Evolutionary conservation across 139 green algal genomes (phyloP), one percentile per base, ranked within the genome.

Genomic region (Chlamydomonas incerta): DNA sequence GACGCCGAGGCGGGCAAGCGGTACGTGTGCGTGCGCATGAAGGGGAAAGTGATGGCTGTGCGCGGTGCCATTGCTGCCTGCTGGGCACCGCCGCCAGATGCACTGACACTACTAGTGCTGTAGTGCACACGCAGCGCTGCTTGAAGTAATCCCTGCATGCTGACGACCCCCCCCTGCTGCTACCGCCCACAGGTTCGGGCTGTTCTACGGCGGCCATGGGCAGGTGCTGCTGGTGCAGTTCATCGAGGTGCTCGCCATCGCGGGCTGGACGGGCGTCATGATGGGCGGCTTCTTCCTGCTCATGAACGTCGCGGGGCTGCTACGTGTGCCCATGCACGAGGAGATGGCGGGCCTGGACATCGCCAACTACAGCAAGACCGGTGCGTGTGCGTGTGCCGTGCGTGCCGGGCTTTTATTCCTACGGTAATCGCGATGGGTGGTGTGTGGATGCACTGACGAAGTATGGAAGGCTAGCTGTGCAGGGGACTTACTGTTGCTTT

Each of bases 271-370:
- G 9, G 69, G 57, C 34, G 18, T 66, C 29, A 74, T 73, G 41
- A 88, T 83, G 67, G 46, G 67, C 50, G 28, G 63, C 17, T 82
- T 95, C 46, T 95, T 97, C 88, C 65, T 46, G 26, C 33, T 20
- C 11, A 3, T 83, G 20, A 60, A 73, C 24, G 73, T 65, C 60
- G 75, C 41, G 5, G 41, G 41, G 41, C 41, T 91, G 55, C 68
- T 95, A 13, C 86, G 92, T 35, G 85, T 93, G n/a, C 69, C 66
- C n/a, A 21, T 58, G 34, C 82, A 90, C 26, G 85, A 87, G n/a
- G 92, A 95, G 85, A 29, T 84, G 15, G 57, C 69, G 20, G 90
- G 92, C 20, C 75, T 94, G 47, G 90, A 94, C 73, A 50, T 83
- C n/a, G 55, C 46, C 21, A 74, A 74, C 65, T 29, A 33, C 60